Percentiles rank a stretch among this genome's conserved stretches.
phyloP scores from a whole-genome alignment of 1,284 basidiomycete genomes.

The Tilletia setariae region DNA sequence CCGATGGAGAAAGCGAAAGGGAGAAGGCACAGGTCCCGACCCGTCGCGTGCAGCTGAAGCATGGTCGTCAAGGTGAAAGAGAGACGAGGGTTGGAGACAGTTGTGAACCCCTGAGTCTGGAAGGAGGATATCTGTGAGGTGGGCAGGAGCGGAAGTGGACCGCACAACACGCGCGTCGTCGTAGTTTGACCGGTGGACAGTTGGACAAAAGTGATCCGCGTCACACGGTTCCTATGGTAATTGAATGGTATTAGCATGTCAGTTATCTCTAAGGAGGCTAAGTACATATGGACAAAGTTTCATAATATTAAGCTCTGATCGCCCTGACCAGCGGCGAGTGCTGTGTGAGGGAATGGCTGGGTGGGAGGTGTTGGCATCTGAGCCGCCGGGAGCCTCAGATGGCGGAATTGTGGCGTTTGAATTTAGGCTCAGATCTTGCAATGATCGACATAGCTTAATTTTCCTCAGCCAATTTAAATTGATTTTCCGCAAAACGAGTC shows the following conservation, averaged over 20 bases:
- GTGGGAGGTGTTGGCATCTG: too few relatives aligned
- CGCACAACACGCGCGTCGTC: constrained; percentile 38
- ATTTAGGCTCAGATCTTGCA: too few relatives aligned
- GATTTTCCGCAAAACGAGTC: too few relatives aligned
- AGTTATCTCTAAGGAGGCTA: too few relatives aligned
- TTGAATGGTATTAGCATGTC: too few relatives aligned
- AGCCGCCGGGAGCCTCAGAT: too few relatives aligned
- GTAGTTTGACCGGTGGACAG: constrained; percentile 21
- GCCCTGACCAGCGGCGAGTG: constrained; percentile 54
- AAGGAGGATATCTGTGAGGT: constrained; percentile 31
- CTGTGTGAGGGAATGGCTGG: too few relatives aligned
- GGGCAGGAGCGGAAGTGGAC: constrained; percentile 36
- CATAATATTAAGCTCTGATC: too few relatives aligned
- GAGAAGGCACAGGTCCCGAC: constrained; percentile 49
- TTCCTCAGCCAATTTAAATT: too few relatives aligned
- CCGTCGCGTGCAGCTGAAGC: constrained; percentile 53
- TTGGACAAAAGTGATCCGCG: constrained; percentile 37
- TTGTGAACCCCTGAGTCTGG: constrained; percentile 21
- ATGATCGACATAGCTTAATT: too few relatives aligned
- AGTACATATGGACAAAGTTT: too few relatives aligned
- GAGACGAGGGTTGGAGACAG: constrained; percentile 51
- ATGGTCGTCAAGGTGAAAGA: constrained; percentile 47
- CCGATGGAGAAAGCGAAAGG: constrained; percentile 33
- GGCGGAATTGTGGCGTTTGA: too few relatives aligned
- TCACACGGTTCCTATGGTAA: constrained; percentile 12